Evolutionary conservation across 2,329 filamentous ascomycete genomes (phyloP).

Genomic region (Clarireedia paspali): DNA sequence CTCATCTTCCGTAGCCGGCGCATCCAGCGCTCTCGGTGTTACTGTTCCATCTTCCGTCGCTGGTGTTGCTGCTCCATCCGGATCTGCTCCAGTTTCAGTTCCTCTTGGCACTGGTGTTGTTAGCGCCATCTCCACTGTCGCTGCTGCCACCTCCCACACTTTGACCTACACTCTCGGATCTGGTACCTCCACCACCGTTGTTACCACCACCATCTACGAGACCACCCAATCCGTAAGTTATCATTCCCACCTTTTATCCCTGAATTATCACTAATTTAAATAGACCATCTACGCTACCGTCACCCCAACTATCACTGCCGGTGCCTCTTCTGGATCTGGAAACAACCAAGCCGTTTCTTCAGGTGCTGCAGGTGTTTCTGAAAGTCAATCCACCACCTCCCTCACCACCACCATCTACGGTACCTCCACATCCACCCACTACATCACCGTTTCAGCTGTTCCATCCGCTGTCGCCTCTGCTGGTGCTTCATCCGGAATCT

Average conservation of each 20-base stretch:
- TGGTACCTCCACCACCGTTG: slow-evolving; percentile 36
- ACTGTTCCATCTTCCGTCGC: background rate
- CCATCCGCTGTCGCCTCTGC: background rate
- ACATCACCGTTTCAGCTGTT: slow-evolving; percentile 16
- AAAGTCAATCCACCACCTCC: slow-evolving; percentile 1
- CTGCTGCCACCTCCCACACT: slow-evolving; percentile 1
- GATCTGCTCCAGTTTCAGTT: background rate
- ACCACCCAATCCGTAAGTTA: slow-evolving; percentile 26
- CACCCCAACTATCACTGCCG: background rate
- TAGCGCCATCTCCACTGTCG: background rate
- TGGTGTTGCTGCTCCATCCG: background rate
- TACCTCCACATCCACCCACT: slow-evolving; percentile 18
- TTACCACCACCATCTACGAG: slow-evolving; percentile 36
- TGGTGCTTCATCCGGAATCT: slow-evolving; percentile 5
- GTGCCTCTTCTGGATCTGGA: background rate
- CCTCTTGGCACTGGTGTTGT: slow-evolving; percentile 13
- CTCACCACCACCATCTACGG: slow-evolving; percentile 14
- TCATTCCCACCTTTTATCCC: too few species aligned
- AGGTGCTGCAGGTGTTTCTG: background rate
- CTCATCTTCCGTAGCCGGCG: background rate
- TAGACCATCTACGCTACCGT: slow-evolving; percentile 22
- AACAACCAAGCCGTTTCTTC: slow-evolving; percentile 2
- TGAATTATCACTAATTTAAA: too few species aligned
- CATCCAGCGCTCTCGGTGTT: background rate
- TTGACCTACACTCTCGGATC: slow-evolving; percentile 36